Evolutionary conservation across 495 filamentous ascomycete genomes (phyloP), one percentile per base, ranked within the genome.

Genomic region (Aspergillus diversus): DNA sequence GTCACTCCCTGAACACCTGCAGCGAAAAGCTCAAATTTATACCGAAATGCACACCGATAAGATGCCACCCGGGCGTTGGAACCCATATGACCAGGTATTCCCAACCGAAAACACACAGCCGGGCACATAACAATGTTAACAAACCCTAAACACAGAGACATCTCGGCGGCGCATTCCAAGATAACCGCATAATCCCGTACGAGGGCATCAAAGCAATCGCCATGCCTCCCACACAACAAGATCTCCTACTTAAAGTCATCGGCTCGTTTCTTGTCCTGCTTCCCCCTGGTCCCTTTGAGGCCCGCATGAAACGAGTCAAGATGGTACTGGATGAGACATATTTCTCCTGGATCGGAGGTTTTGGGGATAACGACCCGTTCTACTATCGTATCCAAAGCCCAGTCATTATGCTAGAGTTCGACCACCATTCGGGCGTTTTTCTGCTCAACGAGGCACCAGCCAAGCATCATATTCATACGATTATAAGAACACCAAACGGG

Each of bases 371-470:
- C 4, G 87, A 90, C 70, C 79, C 90, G 5, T 92, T 90, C 65
- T 92, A 93, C 68, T 93, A 86, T 66, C 81, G 90, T 5, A 80
- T 93, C 16, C 89, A 92, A 73, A 90, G 84, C 66, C 89, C 89
- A 0, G 87, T 92, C 1, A 77, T 90, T 15, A 72, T 92, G 39
- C 73, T 87, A 53, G 90, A 92, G 80, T 89, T 93, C 72, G 90
- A 93, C 69, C 88, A 90, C 68, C 90, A 93, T 70, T 90, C 86
- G 6, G 90, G 89, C 4, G 89, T 92, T 6, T 93, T 91, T 64
- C 74, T 93, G 71, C 85, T 82, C 0, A 93, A 92, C 66, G 78
- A 80, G 63, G 80, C 86, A 68, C 89, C 90, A 12, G 86, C 86
- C 60, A 90, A 89, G 76, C 92, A 88, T 64, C 89, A 92, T 69